Percentiles rank a stretch among this genome's conserved stretches.
Conservation (phyloP, 371 early-diverging fungal species). For the Rhizomucor pusillus region DNA sequence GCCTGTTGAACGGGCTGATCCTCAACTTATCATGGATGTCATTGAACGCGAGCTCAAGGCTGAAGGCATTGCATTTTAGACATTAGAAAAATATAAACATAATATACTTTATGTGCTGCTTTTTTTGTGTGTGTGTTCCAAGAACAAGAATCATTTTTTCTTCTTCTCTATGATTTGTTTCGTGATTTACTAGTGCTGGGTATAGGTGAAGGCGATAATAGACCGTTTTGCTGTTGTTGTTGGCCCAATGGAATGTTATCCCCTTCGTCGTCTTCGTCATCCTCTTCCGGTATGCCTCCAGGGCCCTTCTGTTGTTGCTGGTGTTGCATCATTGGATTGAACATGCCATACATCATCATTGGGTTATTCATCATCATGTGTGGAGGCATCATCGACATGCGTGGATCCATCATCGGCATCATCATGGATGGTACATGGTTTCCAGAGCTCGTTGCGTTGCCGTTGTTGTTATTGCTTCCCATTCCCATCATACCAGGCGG, state of each 20-base stretch:
- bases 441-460: not conserved
- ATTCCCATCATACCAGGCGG: constrained; percentile 2
- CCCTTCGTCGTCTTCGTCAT: constrained; percentile 30
- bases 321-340: constrained; percentile 7
- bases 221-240: not conserved
- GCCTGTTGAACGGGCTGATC: constrained; percentile 56
- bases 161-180: not conserved
- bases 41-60: constrained; percentile 55
- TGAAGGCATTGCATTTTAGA: constrained; percentile 46
- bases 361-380: constrained; percentile 34
- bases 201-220: not conserved
- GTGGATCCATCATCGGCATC: constrained; percentile 37
- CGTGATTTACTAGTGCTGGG: not conserved
- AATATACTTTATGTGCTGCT: not conserved
- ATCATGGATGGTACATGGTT: constrained; percentile 6
- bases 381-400: constrained; percentile 17
- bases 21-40: constrained; percentile 55
- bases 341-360: constrained; percentile 27
- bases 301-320: not conserved
- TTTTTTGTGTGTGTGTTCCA: not conserved
- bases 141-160: not conserved
- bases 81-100: not conserved
- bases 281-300: not conserved
- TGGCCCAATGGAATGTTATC: constrained; percentile 28
- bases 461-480: not conserved